Conservation (phyloP, 257 asterid genomes). For the Scutellaria galericulata region DNA sequence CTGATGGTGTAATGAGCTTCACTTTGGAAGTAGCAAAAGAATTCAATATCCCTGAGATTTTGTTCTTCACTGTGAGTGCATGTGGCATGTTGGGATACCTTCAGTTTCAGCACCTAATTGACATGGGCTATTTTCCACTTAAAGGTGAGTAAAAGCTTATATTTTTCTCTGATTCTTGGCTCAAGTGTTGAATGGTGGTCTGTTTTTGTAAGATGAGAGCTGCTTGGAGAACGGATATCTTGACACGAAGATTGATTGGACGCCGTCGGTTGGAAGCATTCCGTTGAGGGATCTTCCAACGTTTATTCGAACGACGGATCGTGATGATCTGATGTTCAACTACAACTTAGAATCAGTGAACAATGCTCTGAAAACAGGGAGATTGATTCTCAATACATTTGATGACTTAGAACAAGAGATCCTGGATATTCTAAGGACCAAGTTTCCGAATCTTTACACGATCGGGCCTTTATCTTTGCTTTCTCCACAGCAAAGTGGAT, state of each 20-base stretch:
- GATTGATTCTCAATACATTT: slow-evolving; percentile 48
- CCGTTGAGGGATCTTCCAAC: slow-evolving; percentile 48
- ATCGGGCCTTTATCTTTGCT: slow-evolving; percentile 46
- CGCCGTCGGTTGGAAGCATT: slow-evolving; percentile 43
- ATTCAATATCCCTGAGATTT: slow-evolving; percentile 48
- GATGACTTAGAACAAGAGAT: slow-evolving; percentile 47
- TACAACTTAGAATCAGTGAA: slow-evolving; percentile 38
- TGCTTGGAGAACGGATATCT: slow-evolving; percentile 50
- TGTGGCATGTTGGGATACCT: slow-evolving; percentile 44
- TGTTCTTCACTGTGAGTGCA: slow-evolving; percentile 46
- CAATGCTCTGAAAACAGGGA: slow-evolving; percentile 33
- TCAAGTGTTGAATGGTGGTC: background rate
- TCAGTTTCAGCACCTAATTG: slow-evolving; percentile 29
- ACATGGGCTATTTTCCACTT: slow-evolving; percentile 44
- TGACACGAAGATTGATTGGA: slow-evolving; percentile 48
- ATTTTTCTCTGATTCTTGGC: background rate
- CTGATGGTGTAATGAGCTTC: slow-evolving; percentile 50
- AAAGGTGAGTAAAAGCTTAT: slow-evolving; percentile 42
- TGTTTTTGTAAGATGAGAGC: slow-evolving; percentile 46
- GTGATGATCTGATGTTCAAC: slow-evolving; percentile 45
- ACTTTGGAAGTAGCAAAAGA: slow-evolving; percentile 49
- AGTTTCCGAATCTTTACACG: slow-evolving; percentile 44
- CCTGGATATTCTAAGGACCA: slow-evolving; percentile 33
- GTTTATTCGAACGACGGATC: slow-evolving; percentile 40
- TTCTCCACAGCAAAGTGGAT: background rate